Percentiles rank a stretch among this genome's conserved stretches.
phyloP scores from a whole-genome alignment of 257 asterid species.

The Ocimum tenuiflorum region DNA sequence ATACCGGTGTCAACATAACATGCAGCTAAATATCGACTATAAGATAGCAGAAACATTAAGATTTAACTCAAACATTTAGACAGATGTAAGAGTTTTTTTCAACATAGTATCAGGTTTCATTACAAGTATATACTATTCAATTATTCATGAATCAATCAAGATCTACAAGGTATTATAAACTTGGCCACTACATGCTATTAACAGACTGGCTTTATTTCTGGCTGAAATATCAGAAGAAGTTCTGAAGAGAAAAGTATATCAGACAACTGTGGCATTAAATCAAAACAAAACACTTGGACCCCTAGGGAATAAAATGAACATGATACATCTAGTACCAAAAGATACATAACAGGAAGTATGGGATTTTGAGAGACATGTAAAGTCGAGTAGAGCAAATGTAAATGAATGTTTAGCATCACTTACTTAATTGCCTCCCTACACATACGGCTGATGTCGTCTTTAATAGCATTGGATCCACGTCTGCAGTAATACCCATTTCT shows the following conservation, averaged over 20 bases:
- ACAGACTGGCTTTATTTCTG: neutral
- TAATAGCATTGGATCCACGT: constrained; percentile 77
- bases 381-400: constrained; percentile 13
- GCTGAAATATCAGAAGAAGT: neutral
- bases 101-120: neutral
- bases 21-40: neutral
- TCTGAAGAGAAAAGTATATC: neutral
- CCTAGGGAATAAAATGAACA: neutral
- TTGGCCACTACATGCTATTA: neutral
- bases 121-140: neutral
- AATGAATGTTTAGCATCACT: constrained; percentile 26
- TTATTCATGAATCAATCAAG: neutral
- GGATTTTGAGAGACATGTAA: neutral
- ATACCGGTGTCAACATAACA: constrained; percentile 10
- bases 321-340: neutral
- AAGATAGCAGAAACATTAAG: neutral
- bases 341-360: neutral
- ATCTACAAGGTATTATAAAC: neutral
- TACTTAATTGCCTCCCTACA: constrained; percentile 92
- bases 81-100: neutral
- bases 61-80: neutral
- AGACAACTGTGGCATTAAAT: neutral
- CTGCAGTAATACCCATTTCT: constrained; percentile 71
- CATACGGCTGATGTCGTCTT: constrained; percentile 86
- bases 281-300: neutral